A percentile compares a stretch with the other conserved stretches of the same genome.
Conservation (phyloP, 495 filamentous ascomycete species). For the Halenospora varia region DNA sequence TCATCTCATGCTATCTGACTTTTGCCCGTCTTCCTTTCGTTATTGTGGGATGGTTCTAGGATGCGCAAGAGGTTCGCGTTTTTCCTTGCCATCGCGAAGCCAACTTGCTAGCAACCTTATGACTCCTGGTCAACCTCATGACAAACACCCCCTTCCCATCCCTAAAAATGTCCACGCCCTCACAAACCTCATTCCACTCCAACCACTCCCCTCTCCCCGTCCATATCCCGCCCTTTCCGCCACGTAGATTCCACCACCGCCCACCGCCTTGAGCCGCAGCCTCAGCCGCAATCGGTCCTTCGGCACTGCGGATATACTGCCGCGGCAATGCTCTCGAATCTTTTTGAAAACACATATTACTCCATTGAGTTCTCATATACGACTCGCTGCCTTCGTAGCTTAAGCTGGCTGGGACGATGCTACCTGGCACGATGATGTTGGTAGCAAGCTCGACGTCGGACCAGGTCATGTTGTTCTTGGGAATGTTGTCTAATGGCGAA, state of each 20-base stretch:
- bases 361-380: conserved; percentile 46
- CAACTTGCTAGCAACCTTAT: not conserved
- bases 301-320: conserved; percentile 42
- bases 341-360: conserved; percentile 53
- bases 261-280: conserved; percentile 44
- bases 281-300: conserved; percentile 38
- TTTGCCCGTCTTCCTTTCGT: too few relatives aligned
- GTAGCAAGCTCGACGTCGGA: conserved; percentile 45
- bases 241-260: conserved; percentile 49
- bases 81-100: not conserved
- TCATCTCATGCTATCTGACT: too few relatives aligned
- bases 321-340: conserved; percentile 49
- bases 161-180: conserved; percentile 46
- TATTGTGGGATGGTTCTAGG: too few relatives aligned
- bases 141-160: conserved; percentile 28
- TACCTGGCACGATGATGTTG: conserved; percentile 41
- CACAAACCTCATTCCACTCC: conserved; percentile 50
- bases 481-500: conserved; percentile 31
- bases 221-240: conserved; percentile 58
- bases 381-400: conserved; percentile 45
- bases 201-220: conserved; percentile 52
- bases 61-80: too few relatives aligned
- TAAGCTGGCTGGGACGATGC: conserved; percentile 43
- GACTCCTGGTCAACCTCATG: conserved; percentile 14
- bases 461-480: too few relatives aligned